Conservation (phyloP, 2,329 filamentous ascomycete species). For the Ophiostoma sp. region DNA sequence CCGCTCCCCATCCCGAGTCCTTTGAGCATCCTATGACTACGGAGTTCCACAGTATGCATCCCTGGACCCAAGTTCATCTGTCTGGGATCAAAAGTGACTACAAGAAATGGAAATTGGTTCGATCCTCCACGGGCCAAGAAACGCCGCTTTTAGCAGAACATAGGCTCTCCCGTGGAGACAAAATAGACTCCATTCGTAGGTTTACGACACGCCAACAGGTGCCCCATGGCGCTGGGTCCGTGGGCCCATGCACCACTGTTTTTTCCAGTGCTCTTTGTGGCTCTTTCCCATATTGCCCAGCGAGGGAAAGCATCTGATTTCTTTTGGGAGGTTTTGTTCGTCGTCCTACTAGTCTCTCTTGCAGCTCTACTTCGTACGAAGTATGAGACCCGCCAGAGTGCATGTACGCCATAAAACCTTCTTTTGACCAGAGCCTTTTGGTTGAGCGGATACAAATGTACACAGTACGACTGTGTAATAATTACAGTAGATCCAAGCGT, state of each 20-base stretch:
- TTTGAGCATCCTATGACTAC: too few species aligned
- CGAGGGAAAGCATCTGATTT: neutral
- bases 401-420: neutral
- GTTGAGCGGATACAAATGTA: neutral
- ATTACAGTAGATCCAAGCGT: neutral
- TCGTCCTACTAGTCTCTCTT: neutral
- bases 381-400: neutral
- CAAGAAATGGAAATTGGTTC: neutral
- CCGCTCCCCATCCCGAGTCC: neutral
- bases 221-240: neutral
- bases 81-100: neutral
- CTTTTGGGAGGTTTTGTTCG: neutral
- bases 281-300: neutral
- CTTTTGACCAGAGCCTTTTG: neutral
- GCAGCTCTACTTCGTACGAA: too few species aligned
- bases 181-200: neutral
- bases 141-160: neutral
- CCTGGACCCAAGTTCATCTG: too few species aligned
- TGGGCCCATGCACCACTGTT: neutral
- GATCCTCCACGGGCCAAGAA: neutral
- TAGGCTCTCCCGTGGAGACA: neutral
- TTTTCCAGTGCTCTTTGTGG: neutral
- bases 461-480: neutral
- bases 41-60: too few species aligned
- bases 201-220: neutral